These are phyloP conservation scores for Astrocystis sublimbata DNA, from an alignment of 495 filamentous ascomycete genomes.

Conservation along the genomic window DNA sequence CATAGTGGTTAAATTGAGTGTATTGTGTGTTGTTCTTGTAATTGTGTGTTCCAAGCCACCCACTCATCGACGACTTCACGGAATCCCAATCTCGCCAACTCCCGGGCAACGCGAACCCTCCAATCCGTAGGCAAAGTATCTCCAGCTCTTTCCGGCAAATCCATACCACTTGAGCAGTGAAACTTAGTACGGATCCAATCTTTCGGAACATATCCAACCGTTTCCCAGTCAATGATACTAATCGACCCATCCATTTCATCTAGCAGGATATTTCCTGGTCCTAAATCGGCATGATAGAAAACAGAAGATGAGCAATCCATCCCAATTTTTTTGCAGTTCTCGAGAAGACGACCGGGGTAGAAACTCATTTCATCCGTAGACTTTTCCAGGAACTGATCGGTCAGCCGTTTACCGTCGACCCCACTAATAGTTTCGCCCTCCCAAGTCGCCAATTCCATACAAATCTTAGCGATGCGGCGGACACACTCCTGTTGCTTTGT, in stretches of 20 bases:
- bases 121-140: constrained; percentile 5
- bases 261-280: constrained; percentile 38
- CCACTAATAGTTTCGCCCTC: constrained; percentile 17
- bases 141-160: constrained; percentile 25
- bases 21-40: too few relatives aligned
- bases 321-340: constrained; percentile 24
- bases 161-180: constrained; percentile 24
- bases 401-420: constrained; percentile 18
- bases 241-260: constrained; percentile 26
- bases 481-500: constrained; percentile 17
- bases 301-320: constrained; percentile 36
- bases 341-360: constrained; percentile 2
- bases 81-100: constrained; percentile 11
- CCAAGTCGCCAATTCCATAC: constrained; percentile 19
- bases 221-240: constrained; percentile 41
- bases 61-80: constrained; percentile 10
- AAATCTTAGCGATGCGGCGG: constrained; percentile 19
- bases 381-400: constrained; percentile 14
- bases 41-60: constrained; percentile 18
- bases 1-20: too few relatives aligned
- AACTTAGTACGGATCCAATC: constrained; percentile 38
- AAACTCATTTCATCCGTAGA: constrained; percentile 9
- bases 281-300: constrained; percentile 42
- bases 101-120: constrained; percentile 13
- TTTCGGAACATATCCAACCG: constrained; percentile 34